These are phyloP conservation scores for Penicillium sp. DNA, from an alignment of 2,329 filamentous ascomycete genomes.

Conservation along the genomic window DNA sequence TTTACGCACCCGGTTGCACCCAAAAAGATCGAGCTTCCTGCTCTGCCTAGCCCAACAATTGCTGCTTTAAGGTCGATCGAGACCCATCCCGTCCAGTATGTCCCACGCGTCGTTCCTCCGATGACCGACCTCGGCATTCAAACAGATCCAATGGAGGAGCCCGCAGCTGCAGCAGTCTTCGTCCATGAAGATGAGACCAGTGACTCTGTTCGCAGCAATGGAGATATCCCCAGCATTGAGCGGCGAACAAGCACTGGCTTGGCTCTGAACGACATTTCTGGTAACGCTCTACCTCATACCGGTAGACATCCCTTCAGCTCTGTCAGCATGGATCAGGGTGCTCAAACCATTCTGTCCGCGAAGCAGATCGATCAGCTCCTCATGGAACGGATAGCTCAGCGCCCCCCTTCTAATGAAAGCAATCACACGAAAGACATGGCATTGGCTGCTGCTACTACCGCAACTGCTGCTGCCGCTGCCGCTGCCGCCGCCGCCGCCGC, in stretches of 20 bases:
- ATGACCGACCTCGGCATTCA: slow-evolving; percentile 22
- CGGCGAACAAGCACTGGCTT: slow-evolving; percentile 34
- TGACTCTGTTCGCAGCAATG: slow-evolving; percentile 46
- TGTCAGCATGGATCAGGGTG: slow-evolving; percentile 65
- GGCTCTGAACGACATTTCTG: slow-evolving; percentile 63
- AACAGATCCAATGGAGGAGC: slow-evolving; percentile 21
- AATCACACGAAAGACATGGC: slow-evolving; percentile 29
- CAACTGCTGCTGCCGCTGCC: neutral
- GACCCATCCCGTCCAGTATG: slow-evolving; percentile 44
- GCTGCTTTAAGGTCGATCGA: slow-evolving; percentile 46
- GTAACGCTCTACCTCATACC: slow-evolving; percentile 48
- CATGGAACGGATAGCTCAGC: slow-evolving; percentile 49
- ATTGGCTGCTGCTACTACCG: slow-evolving; percentile 8
- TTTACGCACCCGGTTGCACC: slow-evolving; percentile 35
- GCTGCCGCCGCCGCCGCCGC: too few relatives aligned
- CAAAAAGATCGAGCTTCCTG: slow-evolving; percentile 16
- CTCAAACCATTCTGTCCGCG: slow-evolving; percentile 81
- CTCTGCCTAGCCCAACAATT: slow-evolving; percentile 34
- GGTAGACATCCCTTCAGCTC: slow-evolving; percentile 26
- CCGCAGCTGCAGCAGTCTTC: slow-evolving; percentile 41
- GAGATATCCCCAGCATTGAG: slow-evolving; percentile 33
- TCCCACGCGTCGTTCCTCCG: slow-evolving; percentile 27
- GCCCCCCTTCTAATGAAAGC: slow-evolving; percentile 36
- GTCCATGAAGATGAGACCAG: slow-evolving; percentile 65
- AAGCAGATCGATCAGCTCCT: slow-evolving; percentile 76